Base-by-base conservation (phyloP, 2,329 filamentous ascomycete species). In the Penicillium sp. region DNA sequence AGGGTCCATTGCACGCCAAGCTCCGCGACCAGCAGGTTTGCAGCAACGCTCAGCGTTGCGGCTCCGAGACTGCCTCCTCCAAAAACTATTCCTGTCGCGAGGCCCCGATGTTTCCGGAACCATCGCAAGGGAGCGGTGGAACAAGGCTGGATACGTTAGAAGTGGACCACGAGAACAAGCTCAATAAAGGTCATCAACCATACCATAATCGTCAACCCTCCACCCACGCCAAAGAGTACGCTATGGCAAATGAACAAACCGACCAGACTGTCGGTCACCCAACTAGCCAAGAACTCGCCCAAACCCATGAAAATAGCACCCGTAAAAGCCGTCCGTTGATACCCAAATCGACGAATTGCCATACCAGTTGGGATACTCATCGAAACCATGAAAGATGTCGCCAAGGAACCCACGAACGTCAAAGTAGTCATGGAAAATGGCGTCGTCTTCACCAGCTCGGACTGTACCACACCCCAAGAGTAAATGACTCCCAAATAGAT, bases 61-160 rank as follows among this genome's bases (percentile, higher is more conserved):
- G 57, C 57, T 47, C 57, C 57, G 12, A 59, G 57, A 55, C 57
- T 59, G 34, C 57, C 57, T 55, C 57, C 57, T 47, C 57, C 57
- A 55, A 59, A 59, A 10, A 59, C 57, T 0, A 52, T 48, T 5
- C 57, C 57, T 2, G 53, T 59, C 10, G 57, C 57, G 5, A 59
- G 45, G 42, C 53, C 57, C 15, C 57, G 53, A 28, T 55, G 38
- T n/a, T 59, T 59, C 8, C 53, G 57, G 41, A 59, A 59, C 57
- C 57, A 59, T 34, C 53, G 45, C 11, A 59, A 53, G 39, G 57
- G 53, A 5, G 53, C 57, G 28, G 57, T 59, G 10, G 52, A 59
- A 52, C 52, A 59, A 11, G 57, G 57, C 57, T 59, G 28, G 17
- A 22, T 14, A 15, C 22, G 31, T 47, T 50, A 59, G 49, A 51